Percentiles rank a stretch among this genome's conserved stretches.
Evolutionary conservation across 2,329 filamentous ascomycete genomes (phyloP).

Genomic region (Fusarium metavorans): DNA sequence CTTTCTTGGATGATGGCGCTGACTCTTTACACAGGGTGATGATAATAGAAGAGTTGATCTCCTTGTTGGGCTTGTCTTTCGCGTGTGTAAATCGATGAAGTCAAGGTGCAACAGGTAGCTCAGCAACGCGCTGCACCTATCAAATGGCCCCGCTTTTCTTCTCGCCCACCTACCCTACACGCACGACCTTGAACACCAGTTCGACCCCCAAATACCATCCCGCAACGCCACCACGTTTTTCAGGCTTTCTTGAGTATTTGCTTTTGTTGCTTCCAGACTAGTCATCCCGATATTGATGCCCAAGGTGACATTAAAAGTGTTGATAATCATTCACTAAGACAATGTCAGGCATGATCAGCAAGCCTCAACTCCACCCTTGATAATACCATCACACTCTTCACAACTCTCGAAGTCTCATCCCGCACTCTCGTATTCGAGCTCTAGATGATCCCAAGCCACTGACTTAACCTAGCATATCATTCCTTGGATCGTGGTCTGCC

Average conservation of each 20-base stretch:
- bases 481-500: not conserved
- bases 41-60: not conserved
- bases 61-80: not conserved
- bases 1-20: not conserved
- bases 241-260: not conserved
- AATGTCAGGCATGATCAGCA: not conserved
- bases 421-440: not conserved
- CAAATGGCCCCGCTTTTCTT: not conserved
- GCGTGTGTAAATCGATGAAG: not conserved
- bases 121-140: not conserved
- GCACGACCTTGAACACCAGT: not conserved
- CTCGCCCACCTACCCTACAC: constrained; percentile 22
- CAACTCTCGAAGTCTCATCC: not conserved
- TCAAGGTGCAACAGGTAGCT: not conserved
- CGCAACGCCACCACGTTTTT: not conserved
- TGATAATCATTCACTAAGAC: not conserved
- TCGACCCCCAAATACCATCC: not conserved
- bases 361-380: not conserved
- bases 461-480: not conserved
- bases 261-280: not conserved
- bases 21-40: not conserved
- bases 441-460: not conserved
- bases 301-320: not conserved
- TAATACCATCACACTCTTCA: not conserved
- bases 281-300: not conserved